These are phyloP conservation scores for Nyssa sinensis DNA, from an alignment of 148 eudicot species.

Conservation along the genomic window DNA sequence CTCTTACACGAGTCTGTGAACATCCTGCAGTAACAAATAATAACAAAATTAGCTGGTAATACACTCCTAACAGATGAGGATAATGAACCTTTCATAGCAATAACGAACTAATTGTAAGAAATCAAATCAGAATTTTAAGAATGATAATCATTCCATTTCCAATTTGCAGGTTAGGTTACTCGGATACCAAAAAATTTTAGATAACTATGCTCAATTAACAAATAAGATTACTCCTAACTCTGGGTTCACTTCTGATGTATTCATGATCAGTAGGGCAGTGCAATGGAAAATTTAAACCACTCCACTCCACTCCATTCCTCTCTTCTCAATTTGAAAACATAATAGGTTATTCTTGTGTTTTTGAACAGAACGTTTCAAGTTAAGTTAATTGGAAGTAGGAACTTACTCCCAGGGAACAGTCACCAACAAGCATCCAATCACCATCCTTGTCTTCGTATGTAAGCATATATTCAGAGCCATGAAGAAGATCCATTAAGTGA, in stretches of 20 bases:
- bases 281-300: neutral
- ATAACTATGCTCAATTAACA: too few relatives aligned
- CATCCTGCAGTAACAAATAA: slow-evolving; percentile 35
- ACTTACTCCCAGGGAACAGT: slow-evolving; percentile 58
- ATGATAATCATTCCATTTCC: neutral
- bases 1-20: slow-evolving; percentile 48
- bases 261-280: neutral
- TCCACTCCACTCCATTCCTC: too few relatives aligned
- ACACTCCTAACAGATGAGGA: too few relatives aligned
- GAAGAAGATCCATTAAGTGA: slow-evolving; percentile 36
- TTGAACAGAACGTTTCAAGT: neutral
- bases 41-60: neutral
- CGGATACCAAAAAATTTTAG: too few relatives aligned
- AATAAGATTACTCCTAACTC: neutral
- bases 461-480: slow-evolving; percentile 49
- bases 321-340: too few relatives aligned
- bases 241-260: neutral
- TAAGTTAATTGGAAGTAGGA: slow-evolving; percentile 2
- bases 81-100: neutral
- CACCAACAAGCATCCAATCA: slow-evolving; percentile 60
- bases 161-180: neutral
- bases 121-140: neutral
- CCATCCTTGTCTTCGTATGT: slow-evolving; percentile 53
- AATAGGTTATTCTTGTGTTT: neutral
- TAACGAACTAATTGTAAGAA: neutral